A percentile compares a stretch with the other conserved stretches of the same genome.
These are phyloP conservation scores for Nidula microcarpa DNA, from an alignment of 768 basidiomycete species.

Conservation along the genomic window DNA sequence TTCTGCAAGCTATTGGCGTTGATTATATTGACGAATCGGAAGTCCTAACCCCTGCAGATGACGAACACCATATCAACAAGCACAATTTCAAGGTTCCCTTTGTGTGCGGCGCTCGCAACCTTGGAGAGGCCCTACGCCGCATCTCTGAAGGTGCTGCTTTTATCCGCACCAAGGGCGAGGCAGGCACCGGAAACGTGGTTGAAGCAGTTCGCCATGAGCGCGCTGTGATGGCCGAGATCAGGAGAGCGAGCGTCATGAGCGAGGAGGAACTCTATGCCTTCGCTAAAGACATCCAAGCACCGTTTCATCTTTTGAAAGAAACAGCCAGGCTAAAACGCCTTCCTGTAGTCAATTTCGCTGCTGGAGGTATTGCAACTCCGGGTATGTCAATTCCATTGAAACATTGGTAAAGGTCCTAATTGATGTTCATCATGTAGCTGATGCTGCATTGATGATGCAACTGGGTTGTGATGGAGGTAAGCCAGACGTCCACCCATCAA, in stretches of 20 bases:
- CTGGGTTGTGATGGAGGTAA: slow-evolving; percentile 93
- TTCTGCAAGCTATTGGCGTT: slow-evolving; percentile 89
- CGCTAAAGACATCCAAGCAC: slow-evolving; percentile 90
- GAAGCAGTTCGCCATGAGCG: slow-evolving; percentile 94
- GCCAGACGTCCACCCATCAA: slow-evolving; percentile 14
- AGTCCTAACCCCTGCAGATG: slow-evolving; percentile 94
- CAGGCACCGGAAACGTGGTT: slow-evolving; percentile 86
- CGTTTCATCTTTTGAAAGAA: slow-evolving; percentile 95
- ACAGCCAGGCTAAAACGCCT: slow-evolving; percentile 89
- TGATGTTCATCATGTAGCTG: slow-evolving; percentile 45
- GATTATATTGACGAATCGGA: slow-evolving; percentile 97
- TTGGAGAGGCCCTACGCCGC: slow-evolving; percentile 93
- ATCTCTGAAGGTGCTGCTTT: slow-evolving; percentile 98
- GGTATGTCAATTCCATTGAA: slow-evolving; percentile 38
- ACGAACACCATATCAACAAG: slow-evolving; percentile 96
- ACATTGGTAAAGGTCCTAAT: not conserved
- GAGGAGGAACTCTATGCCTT: slow-evolving; percentile 94
- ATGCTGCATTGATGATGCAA: slow-evolving; percentile 99
- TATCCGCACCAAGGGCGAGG: slow-evolving; percentile 96
- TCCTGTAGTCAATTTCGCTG: slow-evolving; percentile 96
- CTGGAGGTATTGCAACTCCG: slow-evolving; percentile 90
- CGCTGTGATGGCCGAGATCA: slow-evolving; percentile 79
- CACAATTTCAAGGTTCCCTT: slow-evolving; percentile 94
- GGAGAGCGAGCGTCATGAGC: slow-evolving; percentile 80
- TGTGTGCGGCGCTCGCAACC: slow-evolving; percentile 92